These are phyloP conservation scores for Venturiaceae sp. DNA, from an alignment of 2,329 filamentous ascomycete genomes.

Conservation along the genomic window DNA sequence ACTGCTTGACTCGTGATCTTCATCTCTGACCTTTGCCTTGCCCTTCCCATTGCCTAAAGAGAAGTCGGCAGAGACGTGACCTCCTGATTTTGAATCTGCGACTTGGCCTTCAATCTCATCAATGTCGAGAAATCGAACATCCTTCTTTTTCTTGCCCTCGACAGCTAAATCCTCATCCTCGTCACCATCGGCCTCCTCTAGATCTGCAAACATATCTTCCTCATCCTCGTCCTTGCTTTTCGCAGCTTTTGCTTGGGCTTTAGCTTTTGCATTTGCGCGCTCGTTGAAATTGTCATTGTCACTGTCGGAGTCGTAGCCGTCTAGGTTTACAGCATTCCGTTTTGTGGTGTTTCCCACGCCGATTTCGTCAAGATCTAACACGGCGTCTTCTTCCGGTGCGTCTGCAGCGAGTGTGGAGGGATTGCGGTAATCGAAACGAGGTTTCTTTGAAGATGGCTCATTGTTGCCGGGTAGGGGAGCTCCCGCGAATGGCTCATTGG, in stretches of 20 bases:
- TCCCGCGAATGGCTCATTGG: conserved; percentile 70
- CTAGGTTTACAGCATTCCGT: conserved; percentile 88
- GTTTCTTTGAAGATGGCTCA: conserved; percentile 57
- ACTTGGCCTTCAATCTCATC: conserved; percentile 75
- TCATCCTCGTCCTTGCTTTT: conserved; percentile 44
- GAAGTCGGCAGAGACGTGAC: conserved; percentile 53
- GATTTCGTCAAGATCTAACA: conserved; percentile 88
- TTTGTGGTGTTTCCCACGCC: conserved; percentile 68
- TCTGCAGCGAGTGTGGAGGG: conserved; percentile 85
- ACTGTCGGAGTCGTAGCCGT: conserved; percentile 89
- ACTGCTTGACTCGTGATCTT: conserved; percentile 48
- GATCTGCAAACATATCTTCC: conserved; percentile 74
- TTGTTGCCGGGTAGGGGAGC: conserved; percentile 55
- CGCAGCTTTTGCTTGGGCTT: conserved; percentile 24
- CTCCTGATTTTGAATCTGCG: conserved; percentile 60
- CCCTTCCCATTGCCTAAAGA: conserved; percentile 38
- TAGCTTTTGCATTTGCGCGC: conserved; percentile 53
- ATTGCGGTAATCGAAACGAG: conserved; percentile 90
- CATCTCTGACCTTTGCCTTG: conserved; percentile 40
- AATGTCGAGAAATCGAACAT: conserved; percentile 49
- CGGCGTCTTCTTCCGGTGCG: conserved; percentile 61
- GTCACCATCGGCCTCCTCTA: conserved; percentile 47
- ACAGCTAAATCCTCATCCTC: conserved; percentile 42
- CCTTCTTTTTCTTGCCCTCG: conserved; percentile 50
- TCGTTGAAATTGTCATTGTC: conserved; percentile 85